Evolutionary conservation across 768 basidiomycete genomes (phyloP).

Genomic region (Agrocybe pediades): DNA sequence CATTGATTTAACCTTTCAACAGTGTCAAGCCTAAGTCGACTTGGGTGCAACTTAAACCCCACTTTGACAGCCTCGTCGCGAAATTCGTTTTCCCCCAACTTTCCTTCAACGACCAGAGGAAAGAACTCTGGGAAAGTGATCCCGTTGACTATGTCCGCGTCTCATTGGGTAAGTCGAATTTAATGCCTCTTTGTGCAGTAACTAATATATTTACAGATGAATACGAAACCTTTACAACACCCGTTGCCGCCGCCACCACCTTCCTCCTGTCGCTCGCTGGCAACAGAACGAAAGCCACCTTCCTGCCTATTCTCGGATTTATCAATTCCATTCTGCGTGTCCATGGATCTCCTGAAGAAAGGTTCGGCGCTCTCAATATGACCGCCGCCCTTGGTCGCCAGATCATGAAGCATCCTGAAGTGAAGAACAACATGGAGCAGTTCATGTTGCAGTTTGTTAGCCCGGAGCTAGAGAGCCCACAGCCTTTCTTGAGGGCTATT

Average conservation of each 20-base stretch:
- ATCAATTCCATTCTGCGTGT: constrained; percentile 74
- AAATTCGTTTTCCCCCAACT: constrained; percentile 87
- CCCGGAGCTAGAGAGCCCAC: constrained; percentile 64
- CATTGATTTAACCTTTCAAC: background rate
- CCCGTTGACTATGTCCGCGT: constrained; percentile 81
- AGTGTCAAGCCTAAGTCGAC: constrained; percentile 95
- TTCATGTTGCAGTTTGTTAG: constrained; percentile 76
- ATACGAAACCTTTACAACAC: constrained; percentile 76
- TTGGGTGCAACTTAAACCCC: constrained; percentile 86
- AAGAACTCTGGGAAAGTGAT: constrained; percentile 78
- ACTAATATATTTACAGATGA: constrained; percentile 55
- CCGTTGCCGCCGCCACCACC: constrained; percentile 75
- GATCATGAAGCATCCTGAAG: constrained; percentile 84
- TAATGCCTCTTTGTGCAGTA: background rate
- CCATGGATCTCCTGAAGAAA: constrained; percentile 52
- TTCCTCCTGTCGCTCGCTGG: constrained; percentile 80
- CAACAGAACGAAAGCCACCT: constrained; percentile 80
- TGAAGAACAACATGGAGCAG: constrained; percentile 74
- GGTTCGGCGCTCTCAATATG: constrained; percentile 87
- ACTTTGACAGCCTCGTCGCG: constrained; percentile 75
- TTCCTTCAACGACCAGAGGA: constrained; percentile 69
- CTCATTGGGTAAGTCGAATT: constrained; percentile 57
- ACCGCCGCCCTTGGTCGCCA: constrained; percentile 72
- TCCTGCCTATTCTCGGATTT: constrained; percentile 77
- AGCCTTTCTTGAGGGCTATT: constrained; percentile 78